Conservation (phyloP, 192 early-diverging fungal genomes). For the Umbelopsis sp. region DNA sequence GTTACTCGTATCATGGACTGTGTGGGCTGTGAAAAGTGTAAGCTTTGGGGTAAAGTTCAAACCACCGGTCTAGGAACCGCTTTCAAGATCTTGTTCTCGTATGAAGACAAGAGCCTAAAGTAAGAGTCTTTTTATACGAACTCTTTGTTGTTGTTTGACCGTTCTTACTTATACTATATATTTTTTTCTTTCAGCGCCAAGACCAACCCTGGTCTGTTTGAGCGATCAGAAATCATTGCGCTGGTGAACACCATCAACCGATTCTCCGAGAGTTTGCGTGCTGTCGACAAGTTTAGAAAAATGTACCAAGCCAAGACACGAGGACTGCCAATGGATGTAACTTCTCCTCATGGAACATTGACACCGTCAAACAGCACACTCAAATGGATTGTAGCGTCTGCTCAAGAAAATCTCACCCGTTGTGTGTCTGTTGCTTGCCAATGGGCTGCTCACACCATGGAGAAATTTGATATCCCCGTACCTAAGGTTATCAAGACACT, state of each 20-base stretch:
- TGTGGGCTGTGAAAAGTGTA: conserved; percentile 97
- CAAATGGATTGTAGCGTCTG: conserved; percentile 1
- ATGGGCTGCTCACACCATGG: conserved; percentile 1
- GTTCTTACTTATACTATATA: conserved; percentile 19
- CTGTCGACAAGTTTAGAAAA: conserved; percentile 80
- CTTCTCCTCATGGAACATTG: neutral
- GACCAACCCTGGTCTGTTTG: conserved; percentile 56
- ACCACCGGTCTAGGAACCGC: conserved; percentile 94
- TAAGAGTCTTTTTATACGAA: conserved; percentile 26
- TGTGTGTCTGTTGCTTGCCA: conserved; percentile 10
- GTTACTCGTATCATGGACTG: conserved; percentile 99
- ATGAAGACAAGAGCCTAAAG: conserved; percentile 70
- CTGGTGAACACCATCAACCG: conserved; percentile 90
- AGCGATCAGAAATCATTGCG: conserved; percentile 86
- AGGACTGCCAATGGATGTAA: neutral
- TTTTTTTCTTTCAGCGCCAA: conserved; percentile 42
- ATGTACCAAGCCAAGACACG: conserved; percentile 60
- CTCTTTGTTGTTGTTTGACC: conserved; percentile 3
- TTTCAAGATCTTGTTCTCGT: conserved; percentile 94
- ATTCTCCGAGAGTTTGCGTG: conserved; percentile 82
- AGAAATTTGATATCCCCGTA: conserved; percentile 7
- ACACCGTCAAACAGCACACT: neutral
- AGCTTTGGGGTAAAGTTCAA: conserved; percentile 98
- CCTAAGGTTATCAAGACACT: conserved; percentile 7
- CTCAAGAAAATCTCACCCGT: neutral